These are phyloP conservation scores for Fusarium lyarnte DNA, from an alignment of 2,329 filamentous ascomycete genomes.

Conservation along the genomic window DNA sequence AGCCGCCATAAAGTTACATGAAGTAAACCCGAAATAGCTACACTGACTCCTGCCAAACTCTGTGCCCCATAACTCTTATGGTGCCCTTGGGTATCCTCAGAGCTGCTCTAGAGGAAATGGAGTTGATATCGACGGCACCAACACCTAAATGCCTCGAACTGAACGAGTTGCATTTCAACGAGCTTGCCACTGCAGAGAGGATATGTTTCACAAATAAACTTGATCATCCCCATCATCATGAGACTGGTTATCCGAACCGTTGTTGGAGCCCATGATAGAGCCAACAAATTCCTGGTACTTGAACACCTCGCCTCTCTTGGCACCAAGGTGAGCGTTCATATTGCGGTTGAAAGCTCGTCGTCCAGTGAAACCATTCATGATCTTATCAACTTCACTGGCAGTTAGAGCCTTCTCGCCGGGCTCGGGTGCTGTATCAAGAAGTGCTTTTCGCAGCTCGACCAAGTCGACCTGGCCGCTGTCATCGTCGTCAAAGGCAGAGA, in stretches of 20 bases:
- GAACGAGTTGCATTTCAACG: neutral
- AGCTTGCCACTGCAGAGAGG: neutral
- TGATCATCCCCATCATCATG: constrained; percentile 43
- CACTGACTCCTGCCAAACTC: neutral
- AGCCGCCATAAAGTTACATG: neutral
- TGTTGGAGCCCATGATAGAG: constrained; percentile 68
- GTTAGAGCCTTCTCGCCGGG: constrained; percentile 72
- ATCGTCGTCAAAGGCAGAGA: constrained; percentile 94
- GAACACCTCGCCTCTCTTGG: constrained; percentile 86
- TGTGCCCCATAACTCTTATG: neutral
- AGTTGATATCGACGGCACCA: neutral
- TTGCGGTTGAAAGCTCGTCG: constrained; percentile 81
- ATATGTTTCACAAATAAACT: neutral
- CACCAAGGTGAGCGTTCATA: constrained; percentile 60
- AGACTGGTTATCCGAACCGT: constrained; percentile 47
- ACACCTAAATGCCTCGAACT: neutral
- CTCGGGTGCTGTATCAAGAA: constrained; percentile 84
- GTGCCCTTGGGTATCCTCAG: neutral
- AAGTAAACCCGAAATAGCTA: neutral
- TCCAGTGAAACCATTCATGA: constrained; percentile 87
- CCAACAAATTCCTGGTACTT: constrained; percentile 92
- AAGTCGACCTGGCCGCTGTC: constrained; percentile 94
- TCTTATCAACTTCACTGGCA: constrained; percentile 81
- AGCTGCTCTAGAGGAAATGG: neutral
- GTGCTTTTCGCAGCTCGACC: constrained; percentile 80